Base-by-base conservation (phyloP, 2,329 filamentous ascomycete species). In the Fusarium virguliforme region DNA sequence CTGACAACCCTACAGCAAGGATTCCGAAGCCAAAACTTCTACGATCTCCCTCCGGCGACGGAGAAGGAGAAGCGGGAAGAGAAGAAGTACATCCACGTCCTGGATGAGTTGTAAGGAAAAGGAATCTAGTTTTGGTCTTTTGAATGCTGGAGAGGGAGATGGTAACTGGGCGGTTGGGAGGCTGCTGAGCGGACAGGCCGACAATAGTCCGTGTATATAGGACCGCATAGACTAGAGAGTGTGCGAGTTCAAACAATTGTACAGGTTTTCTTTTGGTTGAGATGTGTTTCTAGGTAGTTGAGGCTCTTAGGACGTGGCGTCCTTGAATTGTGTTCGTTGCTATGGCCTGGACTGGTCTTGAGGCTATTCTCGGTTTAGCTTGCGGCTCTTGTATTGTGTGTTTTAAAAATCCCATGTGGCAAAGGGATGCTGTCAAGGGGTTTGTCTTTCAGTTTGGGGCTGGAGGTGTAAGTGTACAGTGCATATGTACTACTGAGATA, bases 1-100 rank as follows among this genome's bases (percentile, higher is more conserved):
- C 71, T 74, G 35, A 73, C 65, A 57, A 18, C 62, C 32, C 46
- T 74, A 73, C 75, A 95, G 93, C 92, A 97, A 92, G 92, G 91
- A 81, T 98, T 94, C 87, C 92, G 96, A 80, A 95, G 93, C 83
- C 89, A 92, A 64, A 89, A 91, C 77, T 96, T 91, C 88, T 97
- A 97, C 83, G 95, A 99, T 80, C 87, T 98, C 74, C 96, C 96
- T 56, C 95, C 96, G 54, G 91, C 95, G 78, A 98, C 95, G 35
- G 95, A 98, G 85, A 93, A 92, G 82, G 96, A 99, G 87, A 96
- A 91, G 88, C 88, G 89, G 77, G 95, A 98, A 82, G 95, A 98
- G 84, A 96, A 91, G 89, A 96, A 98, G 87, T 99, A 97, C 82
- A 85, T 98, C 81, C 96, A 99, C 82, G 95, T 99, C 68, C 85